Evolutionary conservation across 202 grass and related monocot genomes (phyloP).

Genomic region (Panicum hallii): DNA sequence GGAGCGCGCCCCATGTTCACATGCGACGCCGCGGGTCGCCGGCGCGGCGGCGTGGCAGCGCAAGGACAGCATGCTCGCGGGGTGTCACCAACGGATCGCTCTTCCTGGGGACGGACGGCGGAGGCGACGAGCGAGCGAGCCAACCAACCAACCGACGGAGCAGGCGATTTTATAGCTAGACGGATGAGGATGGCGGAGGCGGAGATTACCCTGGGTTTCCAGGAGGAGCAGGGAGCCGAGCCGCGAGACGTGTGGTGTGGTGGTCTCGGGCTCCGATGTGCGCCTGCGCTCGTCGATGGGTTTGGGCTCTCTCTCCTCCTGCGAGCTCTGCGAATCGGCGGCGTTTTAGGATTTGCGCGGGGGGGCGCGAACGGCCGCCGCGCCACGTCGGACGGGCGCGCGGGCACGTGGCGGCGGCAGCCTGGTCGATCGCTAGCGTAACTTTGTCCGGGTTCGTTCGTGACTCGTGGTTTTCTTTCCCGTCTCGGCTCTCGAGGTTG

Average conservation of each 20-base stretch:
- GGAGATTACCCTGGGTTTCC: constrained; percentile 15
- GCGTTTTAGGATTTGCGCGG: constrained; percentile 52
- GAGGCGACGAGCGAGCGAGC: constrained; percentile 1
- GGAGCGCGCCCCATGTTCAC: constrained; percentile 38
- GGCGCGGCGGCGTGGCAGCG: not conserved
- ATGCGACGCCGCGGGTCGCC: constrained; percentile 36
- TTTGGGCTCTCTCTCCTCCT: not conserved
- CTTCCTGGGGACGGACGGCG: not conserved
- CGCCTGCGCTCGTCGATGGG: not conserved
- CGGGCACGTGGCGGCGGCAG: constrained; percentile 44
- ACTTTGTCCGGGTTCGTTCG: constrained; percentile 33
- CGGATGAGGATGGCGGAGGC: not conserved
- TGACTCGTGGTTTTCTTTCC: not conserved
- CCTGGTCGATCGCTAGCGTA: constrained; percentile 29
- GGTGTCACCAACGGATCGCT: not conserved
- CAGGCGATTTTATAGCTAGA: constrained; percentile 6
- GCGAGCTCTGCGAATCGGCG: constrained; percentile 47
- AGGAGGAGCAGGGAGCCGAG: not conserved
- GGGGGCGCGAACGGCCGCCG: constrained; percentile 49
- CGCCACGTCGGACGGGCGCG: constrained; percentile 45
- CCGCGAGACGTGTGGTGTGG: constrained; percentile 6
- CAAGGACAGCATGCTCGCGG: constrained; percentile 1
- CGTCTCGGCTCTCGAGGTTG: not conserved
- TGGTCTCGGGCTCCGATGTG: constrained; percentile 15
- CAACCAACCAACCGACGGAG: not conserved